These are phyloP conservation scores for Sclerotinia sclerotiorum DNA, from an alignment of 2,329 filamentous ascomycete genomes.

Conservation along the genomic window DNA sequence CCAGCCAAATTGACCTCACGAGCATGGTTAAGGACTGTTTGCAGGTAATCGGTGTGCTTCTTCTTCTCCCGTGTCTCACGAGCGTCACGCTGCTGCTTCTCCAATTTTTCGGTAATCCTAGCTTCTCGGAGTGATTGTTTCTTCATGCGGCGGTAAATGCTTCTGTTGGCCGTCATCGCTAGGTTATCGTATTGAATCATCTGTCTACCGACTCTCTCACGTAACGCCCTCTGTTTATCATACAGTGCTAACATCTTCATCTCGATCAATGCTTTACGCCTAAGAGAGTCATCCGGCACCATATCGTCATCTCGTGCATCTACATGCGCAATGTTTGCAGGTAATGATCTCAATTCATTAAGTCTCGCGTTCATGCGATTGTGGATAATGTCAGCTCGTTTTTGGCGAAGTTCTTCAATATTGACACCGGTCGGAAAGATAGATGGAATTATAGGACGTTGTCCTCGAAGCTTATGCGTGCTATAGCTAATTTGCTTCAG, in stretches of 20 bases:
- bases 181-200: constrained; percentile 96
- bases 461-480: constrained; percentile 73
- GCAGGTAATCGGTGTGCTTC: constrained; percentile 90
- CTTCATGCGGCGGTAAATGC: constrained; percentile 89
- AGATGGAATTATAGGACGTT: constrained; percentile 78
- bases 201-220: constrained; percentile 82
- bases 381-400: constrained; percentile 84
- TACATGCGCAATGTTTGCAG: constrained; percentile 85
- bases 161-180: constrained; percentile 93
- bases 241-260: constrained; percentile 89
- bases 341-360: constrained; percentile 76
- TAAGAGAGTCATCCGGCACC: constrained; percentile 76
- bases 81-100: constrained; percentile 97
- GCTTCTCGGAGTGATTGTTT: constrained; percentile 95
- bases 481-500: constrained; percentile 67
- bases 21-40: constrained; percentile 80
- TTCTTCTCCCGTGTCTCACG: constrained; percentile 96
- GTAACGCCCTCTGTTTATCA: constrained; percentile 80
- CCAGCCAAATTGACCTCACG: constrained; percentile 72
- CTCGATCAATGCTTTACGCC: constrained; percentile 89
- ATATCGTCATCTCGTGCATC: constrained; percentile 70
- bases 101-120: constrained; percentile 95
- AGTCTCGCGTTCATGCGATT: constrained; percentile 87
- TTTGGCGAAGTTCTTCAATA: constrained; percentile 78
- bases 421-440: constrained; percentile 89